Evolutionary conservation across 495 filamentous ascomycete genomes (phyloP), one percentile per base, ranked within the genome.

Genomic region (Massariosphaeria phaeospora): DNA sequence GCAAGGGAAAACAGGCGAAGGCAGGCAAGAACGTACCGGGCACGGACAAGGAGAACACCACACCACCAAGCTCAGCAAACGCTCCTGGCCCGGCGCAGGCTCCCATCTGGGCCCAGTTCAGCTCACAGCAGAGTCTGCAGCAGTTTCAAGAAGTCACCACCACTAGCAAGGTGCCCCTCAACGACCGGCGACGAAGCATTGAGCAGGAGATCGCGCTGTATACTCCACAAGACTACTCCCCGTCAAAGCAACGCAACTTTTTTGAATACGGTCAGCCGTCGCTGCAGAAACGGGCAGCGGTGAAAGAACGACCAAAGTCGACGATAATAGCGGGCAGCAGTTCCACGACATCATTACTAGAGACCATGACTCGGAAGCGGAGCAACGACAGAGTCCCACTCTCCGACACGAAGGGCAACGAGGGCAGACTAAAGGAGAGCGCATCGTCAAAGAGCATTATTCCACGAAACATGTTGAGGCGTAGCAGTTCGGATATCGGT

Each of bases 1-100:
- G 70, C 17, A 76, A 80, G 34, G 78, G 80, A 17, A 84, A 81
- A 55, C 76, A 79, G 9, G 73, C 75, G 11, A 85, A 83, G 66
- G 78, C 75, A 47, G 53, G 76, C 24, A 73, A 63, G 59, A 66
- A 69, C 24, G 23, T 27, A 11, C 23, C 46, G 15, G 15, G 74
- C 3, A 88, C 82, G 66, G 83, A 93, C 59, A 91, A 94, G 65
- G 89, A 94, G 67, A 94, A 95, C 62, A 72, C 73, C 34, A 79
- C 78, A 9, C 80, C 79, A 10, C 73, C 78, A 12, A 75, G 76
- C 45, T 79, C 81, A 11, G 67, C 78, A 39, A 67, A 71, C 44
- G 69, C 69, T 45, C 66, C 73, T 38, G 68, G 24, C 3, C 52
- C 52, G 11, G 35, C 79, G 59, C 74, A 79, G 24, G 84, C 88